Evolutionary conservation across 1,284 basidiomycete species (phyloP), one percentile per base, ranked within the genome.

Genomic region (Puccinia novopanici): DNA sequence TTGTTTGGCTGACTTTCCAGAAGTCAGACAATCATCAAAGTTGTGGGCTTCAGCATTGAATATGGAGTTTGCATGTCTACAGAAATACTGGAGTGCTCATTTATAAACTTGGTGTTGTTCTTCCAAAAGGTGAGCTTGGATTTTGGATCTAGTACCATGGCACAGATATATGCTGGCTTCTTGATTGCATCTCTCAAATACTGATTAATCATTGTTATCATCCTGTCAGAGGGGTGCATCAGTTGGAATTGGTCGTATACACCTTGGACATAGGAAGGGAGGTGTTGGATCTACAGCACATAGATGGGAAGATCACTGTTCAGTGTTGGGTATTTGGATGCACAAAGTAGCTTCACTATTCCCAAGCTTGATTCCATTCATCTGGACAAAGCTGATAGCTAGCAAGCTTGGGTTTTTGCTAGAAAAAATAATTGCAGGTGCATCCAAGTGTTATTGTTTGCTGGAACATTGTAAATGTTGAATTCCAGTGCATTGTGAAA

Each of bases 321-420:
- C 1, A 71, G 27, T 24, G 48, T 71, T 4, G 48, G 27, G 48
- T 45, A 67, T 12, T 67, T 67, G 5, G 48, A 52, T 12, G 27
- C 48, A 27, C 68, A 24, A 34, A 71, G 68, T 1, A 54, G 17
- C n/a, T 52, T 54, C 27, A 37, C 54, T 17, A 71, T 71, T 2
- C 37, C 54, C 30, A 8, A 13, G 68, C 45, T 34, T 52, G 68
- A 40, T 71, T 15, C 68, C 68, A 68, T 27, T 68, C 67, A 13
- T 2, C n/a, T 17, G 9, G 19, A 2, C 5, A n/a, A 4, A 68
- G 50, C 1, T 5, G 45, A 34, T 27, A 68, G 27, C 4, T 2
- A 0, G 1, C 3, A 48, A 34, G 27, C 17, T 68, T n/a, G 2
- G n/a, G 22, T 5, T 68, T 6, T 27, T 12, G 3, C 10, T 48